phyloP scores from a whole-genome alignment of 192 early-diverging fungal species.

The Linnemannia zychae region DNA sequence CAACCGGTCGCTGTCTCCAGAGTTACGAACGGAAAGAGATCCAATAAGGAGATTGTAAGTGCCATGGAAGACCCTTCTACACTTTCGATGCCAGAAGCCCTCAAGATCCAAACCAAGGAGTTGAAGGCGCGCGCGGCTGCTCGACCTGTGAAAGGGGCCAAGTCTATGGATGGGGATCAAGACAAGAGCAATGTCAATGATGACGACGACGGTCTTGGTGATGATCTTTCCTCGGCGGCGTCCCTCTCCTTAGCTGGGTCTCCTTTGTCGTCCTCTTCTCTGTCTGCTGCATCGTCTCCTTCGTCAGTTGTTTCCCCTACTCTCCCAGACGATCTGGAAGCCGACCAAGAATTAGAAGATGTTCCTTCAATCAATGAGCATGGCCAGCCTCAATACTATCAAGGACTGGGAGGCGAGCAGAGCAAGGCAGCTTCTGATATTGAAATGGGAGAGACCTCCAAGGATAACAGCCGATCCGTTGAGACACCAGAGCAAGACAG shows the following conservation, averaged over 20 bases:
- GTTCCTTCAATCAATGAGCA: neutral
- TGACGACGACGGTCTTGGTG: slow-evolving; percentile 43
- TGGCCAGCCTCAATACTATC: neutral
- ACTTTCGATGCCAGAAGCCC: neutral
- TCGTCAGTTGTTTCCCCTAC: slow-evolving; percentile 20
- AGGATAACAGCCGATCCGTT: neutral
- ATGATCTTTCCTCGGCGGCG: slow-evolving; percentile 37
- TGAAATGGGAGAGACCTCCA: slow-evolving; percentile 12
- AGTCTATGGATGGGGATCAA: neutral
- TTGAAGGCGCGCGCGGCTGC: slow-evolving; percentile 15
- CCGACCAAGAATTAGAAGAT: neutral
- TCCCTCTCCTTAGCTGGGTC: slow-evolving; percentile 31
- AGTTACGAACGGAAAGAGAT: neutral
- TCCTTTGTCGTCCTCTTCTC: slow-evolving; percentile 33
- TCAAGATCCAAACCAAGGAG: slow-evolving; percentile 33
- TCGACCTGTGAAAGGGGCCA: slow-evolving; percentile 11
- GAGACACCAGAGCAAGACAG: neutral
- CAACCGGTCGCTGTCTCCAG: neutral
- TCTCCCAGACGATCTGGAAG: neutral
- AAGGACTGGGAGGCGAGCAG: neutral
- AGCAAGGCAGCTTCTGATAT: slow-evolving; percentile 15
- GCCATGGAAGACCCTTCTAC: neutral
- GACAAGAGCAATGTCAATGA: slow-evolving; percentile 31
- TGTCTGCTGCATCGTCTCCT: slow-evolving; percentile 41
- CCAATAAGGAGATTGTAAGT: neutral